These are phyloP conservation scores for Exophiala xenobiotica DNA, from an alignment of 2,329 filamentous ascomycete species.

Conservation along the genomic window DNA sequence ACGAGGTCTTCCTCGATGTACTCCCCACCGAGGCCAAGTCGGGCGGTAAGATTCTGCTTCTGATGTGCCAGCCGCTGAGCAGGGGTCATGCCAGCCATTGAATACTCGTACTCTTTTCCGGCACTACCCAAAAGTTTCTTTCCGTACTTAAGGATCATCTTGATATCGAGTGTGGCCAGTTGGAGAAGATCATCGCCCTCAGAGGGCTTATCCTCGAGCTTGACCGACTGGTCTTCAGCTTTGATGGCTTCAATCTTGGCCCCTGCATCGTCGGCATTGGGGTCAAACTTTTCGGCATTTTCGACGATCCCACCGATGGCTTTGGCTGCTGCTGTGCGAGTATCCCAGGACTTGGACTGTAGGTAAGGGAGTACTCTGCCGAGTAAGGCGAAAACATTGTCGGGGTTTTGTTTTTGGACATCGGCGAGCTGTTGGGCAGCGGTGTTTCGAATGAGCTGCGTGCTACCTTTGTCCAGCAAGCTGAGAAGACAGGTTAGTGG, in stretches of 20 bases:
- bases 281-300: slow-evolving; percentile 83
- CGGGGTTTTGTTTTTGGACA: slow-evolving; percentile 95
- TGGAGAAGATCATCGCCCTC: slow-evolving; percentile 63
- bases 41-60: slow-evolving; percentile 80
- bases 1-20: slow-evolving; percentile 83
- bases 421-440: slow-evolving; percentile 95
- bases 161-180: slow-evolving; percentile 73
- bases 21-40: slow-evolving; percentile 80
- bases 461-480: slow-evolving; percentile 95
- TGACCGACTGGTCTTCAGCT: slow-evolving; percentile 38
- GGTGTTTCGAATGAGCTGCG: slow-evolving; percentile 90
- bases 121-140: slow-evolving; percentile 79
- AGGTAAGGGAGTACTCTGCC: slow-evolving; percentile 94
- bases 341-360: slow-evolving; percentile 95
- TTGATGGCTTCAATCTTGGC: slow-evolving; percentile 54
- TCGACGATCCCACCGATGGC: slow-evolving; percentile 92
- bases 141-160: slow-evolving; percentile 76
- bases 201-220: slow-evolving; percentile 40
- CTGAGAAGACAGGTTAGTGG: slow-evolving; percentile 47
- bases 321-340: slow-evolving; percentile 85
- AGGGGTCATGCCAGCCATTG: slow-evolving; percentile 76
- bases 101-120: slow-evolving; percentile 79
- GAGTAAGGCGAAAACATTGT: slow-evolving; percentile 94
- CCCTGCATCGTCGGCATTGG: slow-evolving; percentile 70
- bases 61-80: slow-evolving; percentile 78